Conservation (phyloP, 768 basidiomycete genomes). For the Amylocystis lapponica region DNA sequence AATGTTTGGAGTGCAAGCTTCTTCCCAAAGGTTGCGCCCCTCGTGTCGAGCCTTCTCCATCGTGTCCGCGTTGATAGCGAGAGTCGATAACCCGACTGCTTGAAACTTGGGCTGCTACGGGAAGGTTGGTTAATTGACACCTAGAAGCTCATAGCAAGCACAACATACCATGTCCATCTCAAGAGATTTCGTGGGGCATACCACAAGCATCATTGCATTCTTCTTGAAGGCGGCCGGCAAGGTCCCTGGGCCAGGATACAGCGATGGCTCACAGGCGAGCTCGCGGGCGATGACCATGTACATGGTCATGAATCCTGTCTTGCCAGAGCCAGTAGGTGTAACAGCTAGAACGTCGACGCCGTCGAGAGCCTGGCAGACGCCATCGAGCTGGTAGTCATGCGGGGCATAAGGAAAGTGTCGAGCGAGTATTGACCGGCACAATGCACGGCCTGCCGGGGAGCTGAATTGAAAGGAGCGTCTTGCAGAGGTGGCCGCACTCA, state of each 20-base stretch:
- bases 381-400: conserved; percentile 19
- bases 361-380: conserved; percentile 14
- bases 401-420: conserved; percentile 12
- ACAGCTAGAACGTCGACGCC: conserved; percentile 14
- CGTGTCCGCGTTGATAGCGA: not conserved
- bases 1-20: too few species aligned
- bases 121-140: not conserved
- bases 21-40: too few species aligned
- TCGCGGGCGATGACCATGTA: conserved; percentile 14
- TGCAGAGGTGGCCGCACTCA: too few species aligned
- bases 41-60: not conserved
- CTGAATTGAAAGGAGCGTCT: too few species aligned
- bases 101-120: not conserved
- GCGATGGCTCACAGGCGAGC: conserved; percentile 6
- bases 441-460: too few species aligned
- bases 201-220: conserved; percentile 13
- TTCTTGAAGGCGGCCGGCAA: conserved; percentile 1
- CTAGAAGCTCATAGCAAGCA: too few species aligned
- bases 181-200: conserved; percentile 15
- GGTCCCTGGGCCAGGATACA: conserved; percentile 5
- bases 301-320: conserved; percentile 15
- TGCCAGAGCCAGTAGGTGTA: conserved; percentile 19
- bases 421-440: too few species aligned
- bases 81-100: not conserved
- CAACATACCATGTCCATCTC: conserved; percentile 4